phyloP scores from a whole-genome alignment of 441 rosid genomes.

The Jatropha multifida region DNA sequence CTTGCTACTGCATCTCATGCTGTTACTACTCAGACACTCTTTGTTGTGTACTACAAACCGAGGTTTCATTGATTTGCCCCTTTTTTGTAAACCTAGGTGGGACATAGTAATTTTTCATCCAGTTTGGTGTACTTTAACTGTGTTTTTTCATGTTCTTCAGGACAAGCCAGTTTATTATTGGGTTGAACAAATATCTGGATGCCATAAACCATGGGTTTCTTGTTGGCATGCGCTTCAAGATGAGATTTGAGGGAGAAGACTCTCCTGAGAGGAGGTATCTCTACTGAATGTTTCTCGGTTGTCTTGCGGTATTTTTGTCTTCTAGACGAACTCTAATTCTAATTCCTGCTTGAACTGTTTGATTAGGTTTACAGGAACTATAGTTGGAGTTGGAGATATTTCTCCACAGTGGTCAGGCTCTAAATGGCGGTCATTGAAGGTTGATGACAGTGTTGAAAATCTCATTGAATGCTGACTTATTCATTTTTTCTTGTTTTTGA shows the following conservation, averaged over 20 bases:
- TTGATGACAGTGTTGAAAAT: constrained; percentile 27
- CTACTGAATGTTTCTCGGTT: constrained; percentile 7
- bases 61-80: constrained; percentile 43
- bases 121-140: not conserved
- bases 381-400: constrained; percentile 68
- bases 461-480: constrained; percentile 13
- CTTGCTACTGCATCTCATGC: constrained; percentile 97
- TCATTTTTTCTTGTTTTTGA: constrained; percentile 26
- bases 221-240: constrained; percentile 80
- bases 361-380: constrained; percentile 75
- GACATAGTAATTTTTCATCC: not conserved
- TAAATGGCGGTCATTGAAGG: constrained; percentile 88
- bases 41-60: constrained; percentile 87
- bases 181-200: constrained; percentile 65
- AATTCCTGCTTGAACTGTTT: constrained; percentile 16
- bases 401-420: constrained; percentile 77
- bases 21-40: constrained; percentile 55
- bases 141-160: constrained; percentile 32
- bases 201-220: constrained; percentile 48
- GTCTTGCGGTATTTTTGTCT: constrained; percentile 5
- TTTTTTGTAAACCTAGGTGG: not conserved
- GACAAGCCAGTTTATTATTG: constrained; percentile 74
- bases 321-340: constrained; percentile 15
- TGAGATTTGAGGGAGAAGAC: constrained; percentile 92
- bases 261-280: constrained; percentile 75